Conservation (phyloP, 2,329 filamentous ascomycete species). For the Emmonsiellopsis sp. region DNA sequence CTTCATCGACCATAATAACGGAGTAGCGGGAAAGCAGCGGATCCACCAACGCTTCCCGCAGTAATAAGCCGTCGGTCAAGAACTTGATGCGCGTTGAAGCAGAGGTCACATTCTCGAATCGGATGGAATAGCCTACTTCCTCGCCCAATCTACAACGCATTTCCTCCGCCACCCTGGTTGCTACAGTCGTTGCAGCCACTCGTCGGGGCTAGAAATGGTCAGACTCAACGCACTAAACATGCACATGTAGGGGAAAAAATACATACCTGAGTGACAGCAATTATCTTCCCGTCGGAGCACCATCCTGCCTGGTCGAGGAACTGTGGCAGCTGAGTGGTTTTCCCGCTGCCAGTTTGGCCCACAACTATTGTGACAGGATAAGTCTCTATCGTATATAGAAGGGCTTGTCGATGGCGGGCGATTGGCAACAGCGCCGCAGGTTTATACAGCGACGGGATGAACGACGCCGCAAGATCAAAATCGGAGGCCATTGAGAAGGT, state of each 20-base stretch:
- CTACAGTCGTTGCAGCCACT: conserved; percentile 85
- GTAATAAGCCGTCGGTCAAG: conserved; percentile 81
- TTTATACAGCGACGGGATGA: conserved; percentile 78
- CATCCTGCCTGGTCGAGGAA: conserved; percentile 83
- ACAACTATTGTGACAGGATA: conserved; percentile 79
- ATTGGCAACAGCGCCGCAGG: conserved; percentile 79
- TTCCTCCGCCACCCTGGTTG: conserved; percentile 81
- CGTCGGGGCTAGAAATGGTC: conserved; percentile 59
- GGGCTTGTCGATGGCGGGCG: conserved; percentile 64
- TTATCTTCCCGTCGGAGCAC: conserved; percentile 71
- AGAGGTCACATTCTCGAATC: conserved; percentile 85
- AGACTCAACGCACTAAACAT: conserved; percentile 3
- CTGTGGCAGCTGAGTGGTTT: conserved; percentile 92
- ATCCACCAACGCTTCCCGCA: conserved; percentile 88
- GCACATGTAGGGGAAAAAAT: not conserved
- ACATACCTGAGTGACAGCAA: conserved; percentile 81
- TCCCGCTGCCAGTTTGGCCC: conserved; percentile 89
- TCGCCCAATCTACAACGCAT: conserved; percentile 77
- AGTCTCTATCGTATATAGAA: conserved; percentile 81
- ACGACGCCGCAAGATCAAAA: conserved; percentile 35
- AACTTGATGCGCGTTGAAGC: conserved; percentile 84
- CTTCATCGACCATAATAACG: conserved; percentile 96
- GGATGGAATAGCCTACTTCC: conserved; percentile 86
- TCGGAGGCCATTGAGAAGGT: conserved; percentile 32
- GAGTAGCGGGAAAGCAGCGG: conserved; percentile 85